Conservation (phyloP, 2,329 filamentous ascomycete genomes). For the Nemania bipapillata region DNA sequence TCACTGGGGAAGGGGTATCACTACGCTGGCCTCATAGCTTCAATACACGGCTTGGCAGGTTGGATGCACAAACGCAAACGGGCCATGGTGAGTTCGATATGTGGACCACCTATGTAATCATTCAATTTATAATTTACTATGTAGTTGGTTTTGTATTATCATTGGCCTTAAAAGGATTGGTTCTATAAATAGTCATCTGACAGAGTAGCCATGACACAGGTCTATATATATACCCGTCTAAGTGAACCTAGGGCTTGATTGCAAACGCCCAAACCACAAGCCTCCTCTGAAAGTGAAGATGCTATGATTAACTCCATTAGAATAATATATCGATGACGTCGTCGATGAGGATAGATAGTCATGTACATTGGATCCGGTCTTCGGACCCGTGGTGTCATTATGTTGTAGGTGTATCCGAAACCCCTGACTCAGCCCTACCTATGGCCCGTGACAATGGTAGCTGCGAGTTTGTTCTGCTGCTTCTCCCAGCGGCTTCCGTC, state of each 20-base stretch:
- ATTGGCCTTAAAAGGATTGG: not conserved
- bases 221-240: not conserved
- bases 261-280: not conserved
- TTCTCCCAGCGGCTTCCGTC: conserved; percentile 36
- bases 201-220: not conserved
- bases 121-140: not conserved
- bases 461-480: conserved; percentile 12
- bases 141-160: not conserved
- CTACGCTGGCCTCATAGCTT: too few species aligned
- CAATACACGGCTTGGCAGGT: too few species aligned
- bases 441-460: not conserved
- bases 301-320: not conserved
- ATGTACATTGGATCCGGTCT: not conserved
- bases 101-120: not conserved
- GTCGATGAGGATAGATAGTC: not conserved
- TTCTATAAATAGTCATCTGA: not conserved
- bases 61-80: too few species aligned
- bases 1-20: too few species aligned
- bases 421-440: not conserved
- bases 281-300: not conserved
- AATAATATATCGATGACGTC: not conserved
- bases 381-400: not conserved
- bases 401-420: not conserved
- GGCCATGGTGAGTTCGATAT: too few species aligned
- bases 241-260: not conserved